Evolutionary conservation across 1,284 basidiomycete genomes (phyloP), one percentile per base, ranked within the genome.

Genomic region (Sporisorium scitamineum): DNA sequence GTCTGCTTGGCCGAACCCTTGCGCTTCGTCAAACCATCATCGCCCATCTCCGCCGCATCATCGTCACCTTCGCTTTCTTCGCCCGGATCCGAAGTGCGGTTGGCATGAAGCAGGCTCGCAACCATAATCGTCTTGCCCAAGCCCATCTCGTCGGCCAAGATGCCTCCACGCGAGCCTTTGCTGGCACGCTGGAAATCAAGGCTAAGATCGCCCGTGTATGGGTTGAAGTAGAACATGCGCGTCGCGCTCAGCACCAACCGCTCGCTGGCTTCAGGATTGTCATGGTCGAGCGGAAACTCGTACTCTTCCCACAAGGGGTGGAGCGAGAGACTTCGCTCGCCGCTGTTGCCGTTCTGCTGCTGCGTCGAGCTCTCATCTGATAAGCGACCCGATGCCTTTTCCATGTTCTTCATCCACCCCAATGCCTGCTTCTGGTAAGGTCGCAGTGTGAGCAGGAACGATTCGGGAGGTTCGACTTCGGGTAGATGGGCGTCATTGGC

Each of bases 121-220:
- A 97, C 87, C 94, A 97, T 96, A 81, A 96, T 95, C 1, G 96
- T 97, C 87, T 99, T 99, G 5, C 96, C 96, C 90, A 98, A 93
- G 10, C 95, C 91, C 91, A 81, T 82, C 26, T 90, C 93, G 85
- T 87, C 93, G 90, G 94, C 94, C 32, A 95, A 87, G 77, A 96
- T 94, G 0, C 94, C 94, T 26, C 95, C 95, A 77, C 90, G 89
- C 55, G 93, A 91, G 65, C 90, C 91, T 52, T 90, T 89, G 80
- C 94, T 92, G 0, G 93, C 91, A 74, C 89, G 91, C 0, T 95
- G 96, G 75, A 97, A 95, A 18, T 91, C 89, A 31, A 97, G 87
- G 77, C 91, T 94, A 47, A 98, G 87, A 84, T 98, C 94, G n/a
- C 96, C 95, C n/a, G 94, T 84, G 55, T 84, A 84, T 2, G 79